Base-by-base conservation (phyloP, 164 flowering plant species). In the Vitis cinerea region DNA sequence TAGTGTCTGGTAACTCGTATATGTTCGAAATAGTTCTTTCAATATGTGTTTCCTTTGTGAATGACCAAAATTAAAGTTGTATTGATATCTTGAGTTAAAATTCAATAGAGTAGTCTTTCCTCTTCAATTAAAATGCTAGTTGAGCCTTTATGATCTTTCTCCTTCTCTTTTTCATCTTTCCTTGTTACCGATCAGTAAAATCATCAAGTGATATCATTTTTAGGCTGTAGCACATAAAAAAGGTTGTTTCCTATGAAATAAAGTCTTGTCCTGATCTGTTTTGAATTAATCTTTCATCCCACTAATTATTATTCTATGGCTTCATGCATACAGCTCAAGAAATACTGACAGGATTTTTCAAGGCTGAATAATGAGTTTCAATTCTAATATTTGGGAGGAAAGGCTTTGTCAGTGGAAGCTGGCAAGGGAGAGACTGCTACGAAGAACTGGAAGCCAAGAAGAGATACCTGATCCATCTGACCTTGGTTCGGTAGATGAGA, bases 351-450 rank as follows among this genome's bases (percentile, higher is more conserved):
- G 23, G 58, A 27, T 12, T 50, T 27, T 51, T 65, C 14, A 29
- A 65, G 48, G 44, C 48, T 65, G 50, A 30, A 66, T 16, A 9
- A 64, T 71, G 50, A 70, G 71, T 55, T 75, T 61, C 60, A 56
- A 63, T 49, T 74, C 77, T 60, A 60, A 19, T 59, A 8, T 65
- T 13, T 75, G 64, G 71, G 67, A 57, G 56, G 70, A 75, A 55
- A 75, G 78, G 64, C 63, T 75, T 70, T 30, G 13, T 51, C 74
- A 66, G 63, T 70, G 78, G 74, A 71, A 66, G 63, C 50, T 60
- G 66, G 71, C 63, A 19, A 62, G 71, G 54, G 58, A 75, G 59
- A 55, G 17, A 10, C 51, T 54, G 53, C 15, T 49, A 44, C 61
- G 53, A 16, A 54, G 13, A 60, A 62, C 65, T 27, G 53, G 70